These are phyloP conservation scores for Leccinellum albellum DNA, from an alignment of 768 basidiomycete species.

Conservation along the genomic window DNA sequence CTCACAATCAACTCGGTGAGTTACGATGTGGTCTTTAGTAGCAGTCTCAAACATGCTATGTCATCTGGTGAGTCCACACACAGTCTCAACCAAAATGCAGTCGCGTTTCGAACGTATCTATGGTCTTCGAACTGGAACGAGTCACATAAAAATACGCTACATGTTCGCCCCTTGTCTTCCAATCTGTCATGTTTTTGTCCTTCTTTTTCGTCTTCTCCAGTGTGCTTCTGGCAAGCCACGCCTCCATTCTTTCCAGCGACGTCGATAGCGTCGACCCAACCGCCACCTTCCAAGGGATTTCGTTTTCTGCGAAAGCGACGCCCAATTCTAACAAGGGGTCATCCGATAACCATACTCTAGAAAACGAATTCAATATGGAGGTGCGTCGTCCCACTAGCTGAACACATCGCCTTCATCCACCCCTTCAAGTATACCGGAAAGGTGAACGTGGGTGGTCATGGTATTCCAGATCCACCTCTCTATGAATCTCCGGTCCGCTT, in stretches of 20 bases:
- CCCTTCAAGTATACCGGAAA: slow-evolving; percentile 25
- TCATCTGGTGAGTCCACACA: not conserved
- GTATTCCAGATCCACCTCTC: slow-evolving; percentile 6
- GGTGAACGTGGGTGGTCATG: slow-evolving; percentile 29
- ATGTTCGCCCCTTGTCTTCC: not conserved
- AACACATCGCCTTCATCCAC: not conserved
- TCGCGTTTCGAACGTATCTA: slow-evolving; percentile 12
- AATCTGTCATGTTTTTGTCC: slow-evolving; percentile 13
- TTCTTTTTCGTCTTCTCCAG: slow-evolving; percentile 10
- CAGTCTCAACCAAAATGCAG: slow-evolving; percentile 9
- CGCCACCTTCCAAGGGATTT: slow-evolving; percentile 13
- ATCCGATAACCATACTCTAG: slow-evolving; percentile 21
- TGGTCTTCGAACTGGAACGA: not conserved
- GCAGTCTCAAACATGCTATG: not conserved
- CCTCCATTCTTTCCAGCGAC: slow-evolving; percentile 13
- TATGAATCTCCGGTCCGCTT: not conserved
- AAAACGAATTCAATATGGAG: slow-evolving; percentile 25
- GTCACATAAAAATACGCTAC: slow-evolving; percentile 5
- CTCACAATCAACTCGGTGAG: not conserved
- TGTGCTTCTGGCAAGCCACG: slow-evolving; percentile 34
- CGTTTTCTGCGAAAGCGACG: slow-evolving; percentile 19
- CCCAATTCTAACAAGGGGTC: slow-evolving; percentile 17
- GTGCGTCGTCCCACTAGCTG: slow-evolving; percentile 12
- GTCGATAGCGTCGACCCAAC: not conserved
- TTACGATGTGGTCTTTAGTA: not conserved